Evolutionary conservation across 768 basidiomycete genomes (phyloP).

Genomic region (Calocera cornea): DNA sequence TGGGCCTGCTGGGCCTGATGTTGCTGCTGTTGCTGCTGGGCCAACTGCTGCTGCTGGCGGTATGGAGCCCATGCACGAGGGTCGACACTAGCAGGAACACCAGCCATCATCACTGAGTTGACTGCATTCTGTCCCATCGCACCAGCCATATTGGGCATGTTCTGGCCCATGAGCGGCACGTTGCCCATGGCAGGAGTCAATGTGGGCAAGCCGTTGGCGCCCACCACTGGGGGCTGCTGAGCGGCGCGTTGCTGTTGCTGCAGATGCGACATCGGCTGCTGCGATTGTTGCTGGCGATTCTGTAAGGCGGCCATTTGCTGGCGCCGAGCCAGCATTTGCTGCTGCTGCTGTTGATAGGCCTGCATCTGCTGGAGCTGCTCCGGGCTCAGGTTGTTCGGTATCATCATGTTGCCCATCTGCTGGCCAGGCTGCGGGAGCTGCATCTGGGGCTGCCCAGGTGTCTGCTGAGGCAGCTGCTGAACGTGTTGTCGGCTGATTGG

Average conservation of each 20-base stretch:
- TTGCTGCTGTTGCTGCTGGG: not conserved
- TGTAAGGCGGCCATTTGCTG: not conserved
- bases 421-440: not conserved
- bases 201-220: not conserved
- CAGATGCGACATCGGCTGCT: not conserved
- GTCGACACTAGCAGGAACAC: not conserved
- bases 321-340: not conserved
- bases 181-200: not conserved
- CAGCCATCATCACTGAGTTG: not conserved
- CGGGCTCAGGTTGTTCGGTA: not conserved
- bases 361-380: not conserved
- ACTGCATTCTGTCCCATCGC: not conserved
- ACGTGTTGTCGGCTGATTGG: conserved; percentile 1
- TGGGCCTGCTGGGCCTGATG: not conserved
- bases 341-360: not conserved
- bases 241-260: conserved; percentile 1
- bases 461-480: not conserved
- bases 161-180: not conserved
- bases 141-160: not conserved
- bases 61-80: not conserved
- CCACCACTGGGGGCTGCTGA: not conserved
- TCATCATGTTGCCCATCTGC: not conserved
- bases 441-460: not conserved
- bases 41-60: not conserved
- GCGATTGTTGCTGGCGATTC: not conserved